Conservation (phyloP, 2,329 filamentous ascomycete genomes). For the Iodosphaeria phyllophila region DNA sequence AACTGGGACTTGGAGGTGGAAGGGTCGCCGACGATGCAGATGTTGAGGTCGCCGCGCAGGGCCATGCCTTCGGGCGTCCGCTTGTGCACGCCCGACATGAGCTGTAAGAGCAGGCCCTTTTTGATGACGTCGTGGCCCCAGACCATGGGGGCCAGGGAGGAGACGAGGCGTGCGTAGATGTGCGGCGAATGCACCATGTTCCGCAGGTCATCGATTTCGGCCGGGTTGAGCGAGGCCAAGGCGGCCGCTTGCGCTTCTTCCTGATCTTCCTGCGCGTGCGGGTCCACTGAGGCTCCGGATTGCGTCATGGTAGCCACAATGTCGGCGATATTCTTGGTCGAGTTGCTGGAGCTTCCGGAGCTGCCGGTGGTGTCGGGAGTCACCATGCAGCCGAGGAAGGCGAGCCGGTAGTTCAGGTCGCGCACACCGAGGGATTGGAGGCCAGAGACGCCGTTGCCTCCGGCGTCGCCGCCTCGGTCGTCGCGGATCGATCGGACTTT, state of each 20-base stretch:
- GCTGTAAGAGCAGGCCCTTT: conserved; percentile 82
- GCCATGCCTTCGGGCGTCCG: conserved; percentile 86
- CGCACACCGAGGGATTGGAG: conserved; percentile 86
- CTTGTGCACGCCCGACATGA: conserved; percentile 93
- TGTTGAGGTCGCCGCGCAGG: conserved; percentile 92
- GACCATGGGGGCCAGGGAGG: conserved; percentile 89
- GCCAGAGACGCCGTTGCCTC: conserved; percentile 69
- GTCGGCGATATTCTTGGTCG: conserved; percentile 61
- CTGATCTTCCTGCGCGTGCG: conserved; percentile 53
- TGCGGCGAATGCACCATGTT: conserved; percentile 89
- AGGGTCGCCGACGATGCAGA: conserved; percentile 93
- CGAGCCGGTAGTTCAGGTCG: conserved; percentile 84
- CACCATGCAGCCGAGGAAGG: conserved; percentile 96
- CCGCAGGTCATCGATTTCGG: conserved; percentile 82
- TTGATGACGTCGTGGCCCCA: conserved; percentile 97
- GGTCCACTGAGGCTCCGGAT: conserved; percentile 38
- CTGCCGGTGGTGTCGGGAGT: conserved; percentile 70
- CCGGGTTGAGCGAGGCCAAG: conserved; percentile 63
- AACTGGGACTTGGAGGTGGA: conserved; percentile 97
- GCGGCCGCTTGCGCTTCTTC: conserved; percentile 79
- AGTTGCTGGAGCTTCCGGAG: conserved; percentile 56
- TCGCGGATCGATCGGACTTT: conserved; percentile 72
- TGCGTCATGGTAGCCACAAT: conserved; percentile 74
- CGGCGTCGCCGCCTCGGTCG: conserved; percentile 63
- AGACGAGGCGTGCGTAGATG: conserved; percentile 82